phyloP scores from a whole-genome alignment of 768 basidiomycete species.

The Boletus eberwhitei region DNA sequence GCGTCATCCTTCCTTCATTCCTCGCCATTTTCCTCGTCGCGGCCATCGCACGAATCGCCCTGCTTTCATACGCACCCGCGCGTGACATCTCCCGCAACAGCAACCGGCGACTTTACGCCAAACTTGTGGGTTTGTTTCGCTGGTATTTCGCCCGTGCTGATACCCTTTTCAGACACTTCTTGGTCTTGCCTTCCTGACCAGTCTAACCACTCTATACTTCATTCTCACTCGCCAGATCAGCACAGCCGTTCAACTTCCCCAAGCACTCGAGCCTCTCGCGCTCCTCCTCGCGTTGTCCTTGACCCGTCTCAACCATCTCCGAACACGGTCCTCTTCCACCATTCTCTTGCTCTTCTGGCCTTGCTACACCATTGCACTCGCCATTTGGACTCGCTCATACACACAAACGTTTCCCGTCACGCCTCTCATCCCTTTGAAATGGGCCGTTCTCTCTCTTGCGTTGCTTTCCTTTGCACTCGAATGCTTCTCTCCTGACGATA shows the following conservation, averaged over 20 bases:
- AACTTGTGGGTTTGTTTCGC: constrained; percentile 53
- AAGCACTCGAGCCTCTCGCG: constrained; percentile 57
- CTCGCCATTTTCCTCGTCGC: constrained; percentile 45
- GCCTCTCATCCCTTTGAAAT: constrained; percentile 44
- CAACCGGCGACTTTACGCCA: constrained; percentile 49
- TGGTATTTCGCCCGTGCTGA: background rate
- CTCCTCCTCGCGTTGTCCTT: constrained; percentile 47
- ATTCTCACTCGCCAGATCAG: constrained; percentile 36
- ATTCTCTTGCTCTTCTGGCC: constrained; percentile 84
- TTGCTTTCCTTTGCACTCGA: constrained; percentile 62
- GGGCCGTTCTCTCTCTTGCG: constrained; percentile 42
- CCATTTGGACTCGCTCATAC: constrained; percentile 61
- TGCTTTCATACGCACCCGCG: constrained; percentile 24
- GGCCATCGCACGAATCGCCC: constrained; percentile 37
- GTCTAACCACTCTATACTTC: constrained; percentile 42
- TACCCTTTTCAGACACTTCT: constrained; percentile 43
- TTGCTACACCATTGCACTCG: constrained; percentile 46
- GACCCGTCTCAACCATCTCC: constrained; percentile 67
- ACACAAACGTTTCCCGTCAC: constrained; percentile 30
- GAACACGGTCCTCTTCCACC: constrained; percentile 66
- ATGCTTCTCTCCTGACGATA: constrained; percentile 59
- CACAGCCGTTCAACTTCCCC: constrained; percentile 43
- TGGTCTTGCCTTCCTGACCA: constrained; percentile 42
- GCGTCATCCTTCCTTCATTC: constrained; percentile 53
- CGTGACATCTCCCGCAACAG: constrained; percentile 46